Percentiles rank a stretch among this genome's conserved stretches.
Evolutionary conservation across 116 monocot genomes (phyloP).

Genomic region (Zostera marina): DNA sequence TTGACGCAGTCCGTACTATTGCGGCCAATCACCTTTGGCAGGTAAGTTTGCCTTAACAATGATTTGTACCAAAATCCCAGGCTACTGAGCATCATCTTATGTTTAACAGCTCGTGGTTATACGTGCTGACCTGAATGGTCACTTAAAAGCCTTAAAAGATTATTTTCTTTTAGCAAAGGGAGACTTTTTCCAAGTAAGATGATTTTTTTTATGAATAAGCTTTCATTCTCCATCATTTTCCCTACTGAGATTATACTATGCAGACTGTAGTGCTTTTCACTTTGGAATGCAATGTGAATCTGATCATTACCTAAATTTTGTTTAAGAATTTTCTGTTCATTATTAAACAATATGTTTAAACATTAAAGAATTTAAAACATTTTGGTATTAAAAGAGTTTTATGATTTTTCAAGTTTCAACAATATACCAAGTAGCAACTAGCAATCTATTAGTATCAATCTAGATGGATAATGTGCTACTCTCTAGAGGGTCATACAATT

Average conservation of each 20-base stretch:
- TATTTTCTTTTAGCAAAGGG: conserved; percentile 99
- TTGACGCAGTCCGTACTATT: conserved; percentile 70
- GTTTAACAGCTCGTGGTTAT: conserved; percentile 79
- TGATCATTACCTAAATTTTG: not conserved
- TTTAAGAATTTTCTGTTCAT: not conserved
- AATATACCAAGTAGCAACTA: no score
- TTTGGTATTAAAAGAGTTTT: not conserved
- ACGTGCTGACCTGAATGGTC: conserved; percentile 90
- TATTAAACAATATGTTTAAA: not conserved
- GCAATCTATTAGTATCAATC: not conserved
- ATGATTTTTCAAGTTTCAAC: no score
- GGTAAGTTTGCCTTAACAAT: conserved; percentile 19
- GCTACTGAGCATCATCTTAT: not conserved
- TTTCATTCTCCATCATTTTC: not conserved
- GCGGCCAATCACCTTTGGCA: conserved; percentile 98
- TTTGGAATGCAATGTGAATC: not conserved
- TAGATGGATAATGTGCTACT: not conserved
- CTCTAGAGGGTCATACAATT: not conserved
- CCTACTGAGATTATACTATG: not conserved
- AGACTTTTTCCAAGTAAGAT: conserved; percentile 83
- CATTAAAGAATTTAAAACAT: no score
- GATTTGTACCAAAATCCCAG: not conserved
- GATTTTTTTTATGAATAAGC: not conserved
- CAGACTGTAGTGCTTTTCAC: not conserved
- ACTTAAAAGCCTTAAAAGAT: conserved; percentile 91